phyloP scores from a whole-genome alignment of 129 eudicot genomes.

The Escallonia herrerae region DNA sequence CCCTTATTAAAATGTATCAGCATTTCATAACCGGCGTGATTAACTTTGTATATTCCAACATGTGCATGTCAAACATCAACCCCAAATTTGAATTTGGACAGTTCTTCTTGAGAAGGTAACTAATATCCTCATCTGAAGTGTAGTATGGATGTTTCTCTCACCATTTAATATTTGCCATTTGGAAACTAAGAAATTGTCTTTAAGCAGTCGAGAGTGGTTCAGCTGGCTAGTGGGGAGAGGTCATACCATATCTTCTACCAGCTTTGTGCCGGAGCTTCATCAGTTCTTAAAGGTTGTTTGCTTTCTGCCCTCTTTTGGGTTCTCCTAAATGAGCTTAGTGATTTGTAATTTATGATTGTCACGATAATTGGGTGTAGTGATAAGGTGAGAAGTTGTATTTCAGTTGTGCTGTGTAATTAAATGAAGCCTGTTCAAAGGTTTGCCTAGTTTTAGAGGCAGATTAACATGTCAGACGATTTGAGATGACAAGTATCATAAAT shows the following conservation, averaged over 20 bases:
- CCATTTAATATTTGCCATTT: background rate
- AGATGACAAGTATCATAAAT: too few relatives aligned
- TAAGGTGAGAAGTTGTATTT: too few relatives aligned
- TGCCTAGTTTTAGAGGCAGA: too few relatives aligned
- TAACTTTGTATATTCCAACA: conserved; percentile 17
- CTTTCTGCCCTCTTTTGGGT: background rate
- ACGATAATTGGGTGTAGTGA: too few relatives aligned
- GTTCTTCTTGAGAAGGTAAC: conserved; percentile 90
- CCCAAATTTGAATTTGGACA: conserved; percentile 26
- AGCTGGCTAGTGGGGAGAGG: conserved; percentile 73
- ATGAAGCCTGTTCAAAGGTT: too few relatives aligned
- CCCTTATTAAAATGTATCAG: conserved; percentile 1
- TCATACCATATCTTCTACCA: conserved; percentile 95
- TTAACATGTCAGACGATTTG: too few relatives aligned
- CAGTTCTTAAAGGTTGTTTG: conserved; percentile 67
- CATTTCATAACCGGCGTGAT: conserved; percentile 13
- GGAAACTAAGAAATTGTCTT: background rate
- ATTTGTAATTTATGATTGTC: too few relatives aligned
- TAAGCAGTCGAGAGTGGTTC: conserved; percentile 91
- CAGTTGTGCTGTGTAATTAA: too few relatives aligned
- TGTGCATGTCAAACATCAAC: conserved; percentile 23
- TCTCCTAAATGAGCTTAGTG: background rate
- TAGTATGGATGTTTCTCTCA: background rate
- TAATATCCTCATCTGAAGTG: conserved; percentile 3
- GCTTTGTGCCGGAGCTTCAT: conserved; percentile 86